phyloP scores from a whole-genome alignment of 352 stramenopile species.

The Blastocystis sp. region DNA sequence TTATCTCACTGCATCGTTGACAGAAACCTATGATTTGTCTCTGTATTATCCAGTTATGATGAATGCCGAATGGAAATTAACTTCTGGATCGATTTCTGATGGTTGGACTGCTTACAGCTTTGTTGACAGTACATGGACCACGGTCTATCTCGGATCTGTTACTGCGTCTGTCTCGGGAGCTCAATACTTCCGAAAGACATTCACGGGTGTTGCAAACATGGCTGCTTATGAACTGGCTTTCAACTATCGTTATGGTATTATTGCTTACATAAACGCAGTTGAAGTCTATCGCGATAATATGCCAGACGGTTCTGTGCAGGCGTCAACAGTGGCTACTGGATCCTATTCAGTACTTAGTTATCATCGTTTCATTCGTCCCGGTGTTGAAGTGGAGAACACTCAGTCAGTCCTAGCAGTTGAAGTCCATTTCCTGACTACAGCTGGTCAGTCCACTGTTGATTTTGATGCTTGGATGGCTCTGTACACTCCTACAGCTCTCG shows the following conservation, averaged over 20 bases:
- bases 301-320: background rate
- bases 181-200: constrained; percentile 48
- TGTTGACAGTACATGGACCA: background rate
- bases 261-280: constrained; percentile 37
- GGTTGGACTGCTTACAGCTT: background rate
- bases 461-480: constrained; percentile 39
- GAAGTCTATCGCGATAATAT: constrained; percentile 63
- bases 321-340: background rate
- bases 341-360: background rate
- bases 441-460: background rate
- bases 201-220: constrained; percentile 27
- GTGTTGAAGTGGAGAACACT: background rate
- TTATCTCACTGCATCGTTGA: background rate
- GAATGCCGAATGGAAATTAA: background rate
- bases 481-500: background rate
- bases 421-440: background rate
- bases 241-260: constrained; percentile 20
- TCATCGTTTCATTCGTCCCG: constrained; percentile 27
- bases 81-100: background rate
- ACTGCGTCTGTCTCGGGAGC: background rate
- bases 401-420: background rate
- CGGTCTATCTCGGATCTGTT: background rate
- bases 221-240: constrained; percentile 48
- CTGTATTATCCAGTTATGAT: background rate
- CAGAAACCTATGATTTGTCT: background rate